These are phyloP conservation scores for Crithidia mellificae DNA, from an alignment of 208 protist genomes.

Conservation along the genomic window DNA sequence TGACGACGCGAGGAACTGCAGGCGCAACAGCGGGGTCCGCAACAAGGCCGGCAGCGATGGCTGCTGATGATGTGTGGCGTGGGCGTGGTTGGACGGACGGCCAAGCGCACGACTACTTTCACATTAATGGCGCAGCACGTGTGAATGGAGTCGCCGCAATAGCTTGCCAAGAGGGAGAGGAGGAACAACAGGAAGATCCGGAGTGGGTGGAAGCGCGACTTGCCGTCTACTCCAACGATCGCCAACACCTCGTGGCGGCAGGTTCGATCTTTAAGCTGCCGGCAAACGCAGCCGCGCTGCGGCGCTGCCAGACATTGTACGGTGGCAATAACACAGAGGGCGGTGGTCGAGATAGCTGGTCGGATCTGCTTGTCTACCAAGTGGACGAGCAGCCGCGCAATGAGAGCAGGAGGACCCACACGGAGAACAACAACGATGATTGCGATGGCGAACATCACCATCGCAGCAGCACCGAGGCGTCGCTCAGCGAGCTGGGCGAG, in stretches of 20 bases:
- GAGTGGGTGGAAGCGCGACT: slow-evolving; percentile 29
- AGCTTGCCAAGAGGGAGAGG: too few species aligned
- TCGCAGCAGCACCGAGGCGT: neutral
- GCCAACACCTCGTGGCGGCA: slow-evolving; percentile 20
- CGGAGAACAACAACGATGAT: neutral
- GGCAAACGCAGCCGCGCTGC: slow-evolving; percentile 16
- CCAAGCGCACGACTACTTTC: neutral
- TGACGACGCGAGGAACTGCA: too few species aligned
- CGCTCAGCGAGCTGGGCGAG: neutral
- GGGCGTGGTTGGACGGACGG: neutral
- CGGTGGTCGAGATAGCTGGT: slow-evolving; percentile 37
- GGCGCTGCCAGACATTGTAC: slow-evolving; percentile 2
- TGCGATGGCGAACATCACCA: too few species aligned
- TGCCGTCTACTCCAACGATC: slow-evolving; percentile 22
- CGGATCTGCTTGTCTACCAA: slow-evolving; percentile 38
- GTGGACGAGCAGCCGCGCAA: neutral
- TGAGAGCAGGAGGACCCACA: neutral
- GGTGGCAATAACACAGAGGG: neutral
- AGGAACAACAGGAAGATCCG: slow-evolving; percentile 25
- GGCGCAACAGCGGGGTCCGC: too few species aligned
- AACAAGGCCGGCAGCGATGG: neutral
- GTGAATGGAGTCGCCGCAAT: neutral
- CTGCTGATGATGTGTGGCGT: slow-evolving; percentile 5
- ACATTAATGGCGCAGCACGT: neutral
- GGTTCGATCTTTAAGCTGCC: slow-evolving; percentile 28